phyloP scores from a whole-genome alignment of 495 filamentous ascomycete species.

The Penicillium canescens region DNA sequence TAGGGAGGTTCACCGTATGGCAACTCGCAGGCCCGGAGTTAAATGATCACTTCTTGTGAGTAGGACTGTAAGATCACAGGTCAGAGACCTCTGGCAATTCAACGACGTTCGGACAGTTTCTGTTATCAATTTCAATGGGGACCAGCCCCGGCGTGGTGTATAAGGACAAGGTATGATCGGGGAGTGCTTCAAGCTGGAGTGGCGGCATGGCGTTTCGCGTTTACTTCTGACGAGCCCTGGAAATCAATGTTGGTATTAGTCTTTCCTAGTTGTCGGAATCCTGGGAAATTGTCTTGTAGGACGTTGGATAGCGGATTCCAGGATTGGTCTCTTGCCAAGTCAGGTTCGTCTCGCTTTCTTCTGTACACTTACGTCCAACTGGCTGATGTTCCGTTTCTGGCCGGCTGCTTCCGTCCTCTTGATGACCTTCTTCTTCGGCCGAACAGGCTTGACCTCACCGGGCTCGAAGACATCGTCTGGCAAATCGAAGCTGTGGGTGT shows the following conservation, averaged over 20 bases:
- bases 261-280: constrained; percentile 26
- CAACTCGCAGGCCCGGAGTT: constrained; percentile 9
- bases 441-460: constrained; percentile 71
- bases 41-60: constrained; percentile 16
- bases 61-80: constrained; percentile 17
- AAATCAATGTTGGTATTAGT: constrained; percentile 36
- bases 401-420: constrained; percentile 40
- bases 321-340: constrained; percentile 24
- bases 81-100: constrained; percentile 6
- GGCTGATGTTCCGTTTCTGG: constrained; percentile 45
- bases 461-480: constrained; percentile 86
- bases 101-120: not conserved
- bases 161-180: not conserved
- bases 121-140: constrained; percentile 22
- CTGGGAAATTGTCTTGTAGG: constrained; percentile 15
- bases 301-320: constrained; percentile 17
- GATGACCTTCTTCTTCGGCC: constrained; percentile 61
- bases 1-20: constrained; percentile 17
- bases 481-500: constrained; percentile 66
- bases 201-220: constrained; percentile 42
- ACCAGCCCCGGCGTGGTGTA: constrained; percentile 33
- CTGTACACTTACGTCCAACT: constrained; percentile 48
- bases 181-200: constrained; percentile 35
- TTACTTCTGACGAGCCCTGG: constrained; percentile 33
- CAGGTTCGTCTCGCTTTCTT: constrained; percentile 26